Base-by-base conservation (phyloP, 2,329 filamentous ascomycete species). In the Aspergillus unguis region DNA sequence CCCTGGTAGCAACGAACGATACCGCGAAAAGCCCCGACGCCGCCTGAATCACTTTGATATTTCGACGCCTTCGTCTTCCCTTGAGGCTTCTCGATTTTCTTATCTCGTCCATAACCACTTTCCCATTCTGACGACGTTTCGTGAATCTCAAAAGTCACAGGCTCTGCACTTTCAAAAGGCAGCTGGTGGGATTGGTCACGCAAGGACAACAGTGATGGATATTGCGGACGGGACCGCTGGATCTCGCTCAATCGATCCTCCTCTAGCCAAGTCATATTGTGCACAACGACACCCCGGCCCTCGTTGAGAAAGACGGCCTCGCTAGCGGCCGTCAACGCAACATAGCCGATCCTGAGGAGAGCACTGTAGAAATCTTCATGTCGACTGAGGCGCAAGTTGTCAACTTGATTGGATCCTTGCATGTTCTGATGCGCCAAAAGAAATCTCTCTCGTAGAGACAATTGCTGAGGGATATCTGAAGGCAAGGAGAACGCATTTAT, bases 331-430 rank as follows among this genome's bases (percentile, higher is more conserved):
- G 90, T 95, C 55, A 97, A 84, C 9, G 92, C 85, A 8, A 85
- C 86, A 65, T 96, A 96, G 0, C 94, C 94, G 33, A 90, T 84
- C 54, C 92, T 86, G 3, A 97, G 79, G 4, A 97, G 77, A 0
- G 90, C 88, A 0, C 91, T 95, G 68, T 97, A 99, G 66, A 97
- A 96, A 68, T 99, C 94, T 78, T 97, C 95, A 50, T 90, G 85
- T 77, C 88, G 85, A 40, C 86, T 89, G 50, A 97, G 83, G 9
- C 86, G 84, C 35, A 96, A 83, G 36, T 87, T 86, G 1, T 88
- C 87, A 25, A 96, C 79, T 9, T 94, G 91, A 3, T 92, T 84
- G 54, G 94, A 94, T 2, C 92, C 92, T 71, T 96, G 92, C 80
- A 97, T 87, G 61, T 97, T 97, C 44, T 83, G 83, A 65, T 95